Percentiles rank a stretch among this genome's conserved stretches.
These are phyloP conservation scores for Cystofilobasidium bisporidii DNA, from an alignment of 768 basidiomycete species.

Conservation along the genomic window DNA sequence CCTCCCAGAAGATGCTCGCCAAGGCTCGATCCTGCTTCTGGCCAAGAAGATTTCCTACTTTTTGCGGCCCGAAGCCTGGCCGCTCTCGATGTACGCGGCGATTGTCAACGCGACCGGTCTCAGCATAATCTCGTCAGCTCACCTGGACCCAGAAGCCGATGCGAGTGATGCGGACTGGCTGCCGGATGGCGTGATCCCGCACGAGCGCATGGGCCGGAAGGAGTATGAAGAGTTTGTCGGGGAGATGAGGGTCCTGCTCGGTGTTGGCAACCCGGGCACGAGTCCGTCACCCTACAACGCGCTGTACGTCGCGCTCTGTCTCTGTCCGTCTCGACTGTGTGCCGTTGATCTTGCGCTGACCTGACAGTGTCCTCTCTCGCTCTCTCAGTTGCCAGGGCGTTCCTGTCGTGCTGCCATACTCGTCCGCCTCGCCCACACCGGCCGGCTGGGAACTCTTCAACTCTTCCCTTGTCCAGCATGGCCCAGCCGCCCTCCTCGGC, in stretches of 20 bases:
- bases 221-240: constrained; percentile 13
- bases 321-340: background rate
- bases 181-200: background rate
- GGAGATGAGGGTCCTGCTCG: constrained; percentile 2
- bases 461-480: constrained; percentile 3
- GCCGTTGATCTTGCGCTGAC: background rate
- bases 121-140: constrained; percentile 6
- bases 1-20: constrained; percentile 1
- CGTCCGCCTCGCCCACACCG: background rate
- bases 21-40: constrained; percentile 4
- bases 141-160: background rate
- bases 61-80: background rate
- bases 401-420: constrained; percentile 13
- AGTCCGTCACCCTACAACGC: constrained; percentile 11
- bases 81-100: background rate
- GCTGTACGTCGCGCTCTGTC: background rate
- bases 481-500: constrained; percentile 11
- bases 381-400: constrained; percentile 11
- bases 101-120: background rate
- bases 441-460: constrained; percentile 13
- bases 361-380: background rate
- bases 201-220: background rate
- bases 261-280: constrained; percentile 7
- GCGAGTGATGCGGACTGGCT: background rate
- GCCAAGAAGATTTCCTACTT: constrained; percentile 18